Conservation (phyloP, 306 rosid genomes). For the Medicago ruthenica region DNA sequence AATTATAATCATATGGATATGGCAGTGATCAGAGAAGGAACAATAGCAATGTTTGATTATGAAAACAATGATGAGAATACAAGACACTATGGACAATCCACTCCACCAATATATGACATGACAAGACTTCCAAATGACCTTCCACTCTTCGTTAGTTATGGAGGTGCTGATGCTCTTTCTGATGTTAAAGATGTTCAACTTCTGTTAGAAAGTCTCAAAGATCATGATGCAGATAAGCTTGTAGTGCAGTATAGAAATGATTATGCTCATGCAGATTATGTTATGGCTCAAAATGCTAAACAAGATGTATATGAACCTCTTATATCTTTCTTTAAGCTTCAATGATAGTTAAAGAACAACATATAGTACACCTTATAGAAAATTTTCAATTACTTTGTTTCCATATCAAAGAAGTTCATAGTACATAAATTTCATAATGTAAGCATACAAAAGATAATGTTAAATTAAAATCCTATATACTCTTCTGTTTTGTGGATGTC, state of each 20-base stretch:
- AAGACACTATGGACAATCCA: slow-evolving; percentile 67
- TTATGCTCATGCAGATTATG: slow-evolving; percentile 87
- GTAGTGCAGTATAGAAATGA: slow-evolving; percentile 67
- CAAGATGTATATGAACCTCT: slow-evolving; percentile 74
- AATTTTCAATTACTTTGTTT: slow-evolving; percentile 28
- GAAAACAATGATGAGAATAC: slow-evolving; percentile 49
- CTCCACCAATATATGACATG: slow-evolving; percentile 77
- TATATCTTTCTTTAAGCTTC: slow-evolving; percentile 69
- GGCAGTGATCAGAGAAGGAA: slow-evolving; percentile 79
- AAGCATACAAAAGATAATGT: slow-evolving; percentile 26
- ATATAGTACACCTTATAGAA: slow-evolving; percentile 31
- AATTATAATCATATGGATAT: slow-evolving; percentile 1
- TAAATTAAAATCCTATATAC: slow-evolving; percentile 26
- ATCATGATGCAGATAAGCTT: slow-evolving; percentile 67
- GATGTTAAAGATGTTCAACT: slow-evolving; percentile 69
- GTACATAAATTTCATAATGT: slow-evolving; percentile 42
- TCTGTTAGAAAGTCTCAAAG: slow-evolving; percentile 58
- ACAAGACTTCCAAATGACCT: slow-evolving; percentile 65
- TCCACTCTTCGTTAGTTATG: slow-evolving; percentile 72
- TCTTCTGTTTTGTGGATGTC: background rate
- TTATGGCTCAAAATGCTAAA: slow-evolving; percentile 74
- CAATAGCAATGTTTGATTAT: slow-evolving; percentile 70
- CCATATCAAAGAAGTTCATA: slow-evolving; percentile 25
- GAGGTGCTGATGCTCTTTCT: slow-evolving; percentile 75
- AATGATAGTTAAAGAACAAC: slow-evolving; percentile 45